Base-by-base conservation (phyloP, 371 early-diverging fungal genomes). In the Rhizopus delemar region DNA sequence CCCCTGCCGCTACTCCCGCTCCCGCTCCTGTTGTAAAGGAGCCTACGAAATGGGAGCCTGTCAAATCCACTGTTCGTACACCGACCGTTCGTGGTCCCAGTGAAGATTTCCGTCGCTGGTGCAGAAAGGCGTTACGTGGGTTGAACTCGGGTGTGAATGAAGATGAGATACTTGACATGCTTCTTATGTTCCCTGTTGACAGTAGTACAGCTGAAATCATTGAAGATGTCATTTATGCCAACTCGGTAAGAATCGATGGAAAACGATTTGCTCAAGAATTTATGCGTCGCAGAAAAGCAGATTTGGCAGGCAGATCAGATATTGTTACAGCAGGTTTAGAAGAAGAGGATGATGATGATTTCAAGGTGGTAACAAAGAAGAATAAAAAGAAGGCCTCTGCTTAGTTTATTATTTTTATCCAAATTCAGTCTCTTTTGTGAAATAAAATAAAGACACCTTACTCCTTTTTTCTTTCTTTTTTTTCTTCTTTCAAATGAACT, bases 181-280 rank as follows among this genome's bases (percentile, higher is more conserved):
- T 93, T 36, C 66, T 91, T 41, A 83, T 88, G 2, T 91, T 93
- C 79, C 92, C 93, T 4, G 63, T 88, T 51, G 85, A 90, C 62
- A 81, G 81, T 3, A 84, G 87, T 43, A 78, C 89, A 5, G 71
- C 77, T 32, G 93, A 91, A 59, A 91, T 93, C 45, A 90, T 93
- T 46, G 83, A 89, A 43, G 93, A 93, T 61, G 86, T 87, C 52
- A 79, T 91, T 50, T 90, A 91, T 68, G 89, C 90, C 38, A 81
- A 87, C 62, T 89, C 91, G 0, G 68, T 82, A 38, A 76, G 81
- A n/a, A 77, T 90, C 60, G 89, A 91, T 60, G 89, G 91, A 33
- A 86, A 87, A 34, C 84, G 87, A 16, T 93, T 93, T 71, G 88
- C 91, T 15, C 82, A 87, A 13, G 93, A 91, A 67, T 93, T 90